Evolutionary conservation across 2,329 filamentous ascomycete genomes (phyloP), one percentile per base, ranked within the genome.

Genomic region (Phialophora verrucosa): DNA sequence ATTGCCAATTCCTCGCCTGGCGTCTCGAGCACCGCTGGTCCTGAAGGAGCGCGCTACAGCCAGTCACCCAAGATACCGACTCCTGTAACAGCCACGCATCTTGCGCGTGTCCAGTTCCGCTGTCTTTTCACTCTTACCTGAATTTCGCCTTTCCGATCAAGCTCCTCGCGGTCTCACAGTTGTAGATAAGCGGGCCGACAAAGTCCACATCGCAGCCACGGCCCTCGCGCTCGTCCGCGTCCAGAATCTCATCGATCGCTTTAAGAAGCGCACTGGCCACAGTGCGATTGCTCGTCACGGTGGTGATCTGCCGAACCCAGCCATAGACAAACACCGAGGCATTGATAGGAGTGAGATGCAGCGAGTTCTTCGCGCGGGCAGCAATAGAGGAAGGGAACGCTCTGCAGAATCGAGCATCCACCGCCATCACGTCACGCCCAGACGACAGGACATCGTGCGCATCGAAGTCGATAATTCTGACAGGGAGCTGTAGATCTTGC

Each of bases 251-350:
- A 54, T 70, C 62, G 62, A 72, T 65, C 20, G 61, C 50, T 51
- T 62, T 65, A 12, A 91, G 87, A 53, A 93, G 86, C 69, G 88
- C 84, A 70, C 87, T 90, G 25, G 87, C 85, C 53, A 90, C 87
- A 1, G 85, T 85, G 25, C 85, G 83, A 74, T 93, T 93, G 68
- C 88, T 89, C 2, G 90, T 91, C 59, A 93, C 78, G 0, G 90
- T 93, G 1, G 88, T 90, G 29, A 85, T 74, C 0, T 83, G 80
- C 8, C 80, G 78, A 10, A 82, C 82, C 91, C 91, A 93, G 17
- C 90, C 90, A 73, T 88, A 88, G 60, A 90, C 80, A 73, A 93
- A 91, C 8, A 92, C 90, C 23, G 88, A 88, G 61, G 83, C 78
- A 72, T 91, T 92, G 64, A 91, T 87, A 12, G 81, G 77, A 0